These are phyloP conservation scores for Ilyonectria sp. DNA, from an alignment of 2,329 filamentous ascomycete genomes.

Conservation along the genomic window DNA sequence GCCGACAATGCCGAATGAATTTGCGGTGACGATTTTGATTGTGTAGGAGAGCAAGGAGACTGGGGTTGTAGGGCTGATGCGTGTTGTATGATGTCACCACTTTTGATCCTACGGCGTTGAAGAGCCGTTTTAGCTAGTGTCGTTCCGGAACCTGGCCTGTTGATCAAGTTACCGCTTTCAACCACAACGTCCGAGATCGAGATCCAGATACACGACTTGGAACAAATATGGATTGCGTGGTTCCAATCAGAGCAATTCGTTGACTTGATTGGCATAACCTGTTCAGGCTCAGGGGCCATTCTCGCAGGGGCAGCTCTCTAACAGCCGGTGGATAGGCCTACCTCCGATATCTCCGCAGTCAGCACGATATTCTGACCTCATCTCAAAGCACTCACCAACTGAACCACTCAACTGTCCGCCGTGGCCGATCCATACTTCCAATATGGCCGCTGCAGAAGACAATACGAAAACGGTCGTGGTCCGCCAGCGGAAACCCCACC, in stretches of 20 bases:
- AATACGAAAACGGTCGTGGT: constrained; percentile 5
- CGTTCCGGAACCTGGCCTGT: neutral
- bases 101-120: neutral
- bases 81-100: constrained; percentile 26
- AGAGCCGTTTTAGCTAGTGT: neutral
- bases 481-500: constrained; percentile 59
- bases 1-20: constrained; percentile 10
- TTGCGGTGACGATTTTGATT: constrained; percentile 10
- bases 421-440: neutral
- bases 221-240: neutral
- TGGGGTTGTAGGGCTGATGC: constrained; percentile 29
- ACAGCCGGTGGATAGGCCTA: neutral
- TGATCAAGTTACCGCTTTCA: constrained; percentile 14
- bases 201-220: neutral
- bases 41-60: neutral
- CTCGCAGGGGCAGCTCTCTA: neutral
- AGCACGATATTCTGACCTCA: neutral
- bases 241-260: neutral
- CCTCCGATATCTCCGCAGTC: neutral
- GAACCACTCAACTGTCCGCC: neutral
- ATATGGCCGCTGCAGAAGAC: constrained; percentile 30
- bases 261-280: neutral
- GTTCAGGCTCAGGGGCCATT: neutral
- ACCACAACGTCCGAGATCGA: constrained; percentile 6
- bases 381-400: neutral